These are phyloP conservation scores for Auxenochlorella pyrenoidosa DNA, from an alignment of 139 green algal species.

Conservation along the genomic window DNA sequence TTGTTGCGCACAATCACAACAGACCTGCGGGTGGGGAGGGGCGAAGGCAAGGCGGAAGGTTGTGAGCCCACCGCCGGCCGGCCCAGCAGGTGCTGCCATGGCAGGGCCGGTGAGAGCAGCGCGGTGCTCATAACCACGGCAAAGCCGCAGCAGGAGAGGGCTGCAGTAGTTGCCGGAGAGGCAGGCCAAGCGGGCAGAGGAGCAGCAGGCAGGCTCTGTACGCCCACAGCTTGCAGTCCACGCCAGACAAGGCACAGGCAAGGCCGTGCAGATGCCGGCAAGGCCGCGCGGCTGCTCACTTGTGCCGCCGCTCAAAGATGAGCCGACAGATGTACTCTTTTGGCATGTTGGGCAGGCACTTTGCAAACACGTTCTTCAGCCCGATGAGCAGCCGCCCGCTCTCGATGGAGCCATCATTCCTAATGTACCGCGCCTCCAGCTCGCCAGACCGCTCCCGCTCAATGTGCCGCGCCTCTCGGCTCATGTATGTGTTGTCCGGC, in stretches of 20 bases:
- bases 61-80: no score
- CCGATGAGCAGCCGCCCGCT: constrained; percentile 64
- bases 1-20: constrained; percentile 70
- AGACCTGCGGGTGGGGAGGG: constrained; percentile 29
- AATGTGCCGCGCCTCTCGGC: constrained; percentile 41
- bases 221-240: no score
- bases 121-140: no score
- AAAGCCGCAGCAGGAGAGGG: no score
- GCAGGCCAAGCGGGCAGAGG: neutral
- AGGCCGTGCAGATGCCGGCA: neutral
- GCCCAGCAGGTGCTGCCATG: no score
- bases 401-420: constrained; percentile 37
- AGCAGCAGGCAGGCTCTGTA: neutral
- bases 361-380: constrained; percentile 96
- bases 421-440: constrained; percentile 49
- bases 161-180: no score
- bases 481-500: constrained; percentile 42
- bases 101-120: no score
- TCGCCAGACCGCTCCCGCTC: constrained; percentile 44
- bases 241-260: neutral
- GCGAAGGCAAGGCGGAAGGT: neutral
- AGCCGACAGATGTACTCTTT: constrained; percentile 97
- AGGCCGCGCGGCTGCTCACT: neutral
- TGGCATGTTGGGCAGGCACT: constrained; percentile 99
- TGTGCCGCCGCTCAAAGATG: constrained; percentile 88